Evolutionary conservation across 116 monocot species (phyloP).

Genomic region (Trichopus zeylanicus): DNA sequence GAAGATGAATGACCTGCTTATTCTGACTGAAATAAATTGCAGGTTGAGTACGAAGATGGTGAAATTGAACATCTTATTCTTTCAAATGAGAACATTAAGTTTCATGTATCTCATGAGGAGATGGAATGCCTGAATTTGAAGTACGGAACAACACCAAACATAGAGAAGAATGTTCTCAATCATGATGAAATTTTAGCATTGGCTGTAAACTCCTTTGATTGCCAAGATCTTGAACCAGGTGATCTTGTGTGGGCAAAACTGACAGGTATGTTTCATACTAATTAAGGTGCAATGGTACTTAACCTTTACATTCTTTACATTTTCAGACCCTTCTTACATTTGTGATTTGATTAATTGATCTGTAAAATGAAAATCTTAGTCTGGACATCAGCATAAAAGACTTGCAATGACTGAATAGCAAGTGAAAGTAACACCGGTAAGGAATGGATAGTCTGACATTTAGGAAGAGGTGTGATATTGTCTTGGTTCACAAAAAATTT

Average conservation of each 20-base stretch:
- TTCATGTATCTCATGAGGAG: constrained; percentile 55
- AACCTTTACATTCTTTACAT: not conserved
- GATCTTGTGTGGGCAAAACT: constrained; percentile 98
- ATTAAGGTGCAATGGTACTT: not conserved
- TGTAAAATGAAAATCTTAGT: no score
- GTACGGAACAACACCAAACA: constrained; percentile 22
- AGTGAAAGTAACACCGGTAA: no score
- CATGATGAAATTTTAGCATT: constrained; percentile 83
- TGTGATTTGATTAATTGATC: not conserved
- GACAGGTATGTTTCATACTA: constrained; percentile 42
- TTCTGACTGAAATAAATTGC: constrained; percentile 6
- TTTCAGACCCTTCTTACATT: not conserved
- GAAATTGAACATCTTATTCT: constrained; percentile 62
- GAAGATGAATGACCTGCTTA: not conserved
- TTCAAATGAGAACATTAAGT: constrained; percentile 61
- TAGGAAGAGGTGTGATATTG: not conserved
- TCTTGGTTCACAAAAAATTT: no score
- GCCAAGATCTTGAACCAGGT: constrained; percentile 61
- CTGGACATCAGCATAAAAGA: no score
- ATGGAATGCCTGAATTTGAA: constrained; percentile 55
- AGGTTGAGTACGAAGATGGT: constrained; percentile 83
- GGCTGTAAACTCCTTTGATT: constrained; percentile 65
- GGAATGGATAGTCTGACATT: no score
- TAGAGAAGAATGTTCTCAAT: constrained; percentile 41
- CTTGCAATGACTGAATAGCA: no score